Base-by-base conservation (phyloP, 2,329 filamentous ascomycete genomes). In the Daldinia sp. region DNA sequence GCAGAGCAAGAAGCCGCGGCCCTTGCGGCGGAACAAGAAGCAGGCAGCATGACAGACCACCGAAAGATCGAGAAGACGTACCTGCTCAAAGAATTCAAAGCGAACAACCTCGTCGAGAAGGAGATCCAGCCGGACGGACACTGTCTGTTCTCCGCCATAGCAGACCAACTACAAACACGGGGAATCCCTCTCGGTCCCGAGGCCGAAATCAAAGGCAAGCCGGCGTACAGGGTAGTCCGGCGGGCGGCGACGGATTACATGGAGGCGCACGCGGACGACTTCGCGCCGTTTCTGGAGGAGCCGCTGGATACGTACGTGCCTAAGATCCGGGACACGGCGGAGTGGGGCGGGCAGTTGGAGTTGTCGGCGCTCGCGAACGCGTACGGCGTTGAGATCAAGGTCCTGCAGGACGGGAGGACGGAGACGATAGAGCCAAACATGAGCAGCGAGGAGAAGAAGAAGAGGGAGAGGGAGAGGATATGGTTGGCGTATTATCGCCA, bases 401-500 rank as follows among this genome's bases (percentile, higher is more conserved):
- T 99, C 12, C 83, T 99, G 69, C 94, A 98, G 75, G 92, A 95
- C 78, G 93, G 94, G 4, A 83, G 90, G 63, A 89, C 92, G 64
- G 93, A 97, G 78, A 90, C 87, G 73, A 93, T 98, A 69, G 84
- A 86, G 74, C 86, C 88, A 70, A 76, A 75, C 6, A 7, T 6
- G 7, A 2, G 33, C 6, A 6, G 33, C 7, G 7, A 35, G 33
- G 33, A 35, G 81, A 80, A 30, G 81, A 80, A 3, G 80, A 80
- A 18, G 76, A 78, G n/a, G 23, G 78, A 80, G 60, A 83, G 82
- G 72, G 87, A 87, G 74, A 88, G 88, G 72, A 86, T 97, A 57
- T 98, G 96, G 95, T 80, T 99, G 80, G 95, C 94, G 39, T 99
- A 98, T 80, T 98, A 98, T 81, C 87, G 92, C 75, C 94, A 98